Conservation (phyloP, 2,329 filamentous ascomycete species). For the Dactylonectria macrodidyma region DNA sequence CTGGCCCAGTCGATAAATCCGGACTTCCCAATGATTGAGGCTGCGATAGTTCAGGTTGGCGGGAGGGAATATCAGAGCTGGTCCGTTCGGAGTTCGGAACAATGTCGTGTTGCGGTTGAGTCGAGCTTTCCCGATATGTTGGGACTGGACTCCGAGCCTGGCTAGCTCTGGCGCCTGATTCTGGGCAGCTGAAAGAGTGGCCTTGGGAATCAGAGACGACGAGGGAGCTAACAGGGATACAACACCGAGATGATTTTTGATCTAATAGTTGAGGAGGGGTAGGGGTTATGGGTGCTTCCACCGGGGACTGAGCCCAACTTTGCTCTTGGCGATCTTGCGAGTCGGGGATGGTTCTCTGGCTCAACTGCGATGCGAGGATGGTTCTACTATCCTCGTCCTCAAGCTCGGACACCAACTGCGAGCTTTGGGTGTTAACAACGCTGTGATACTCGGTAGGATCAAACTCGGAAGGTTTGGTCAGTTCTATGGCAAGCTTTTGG, state of each 20-base stretch:
- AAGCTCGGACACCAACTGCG: conserved; percentile 50
- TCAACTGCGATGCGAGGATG: conserved; percentile 50
- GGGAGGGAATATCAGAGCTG: conserved; percentile 46
- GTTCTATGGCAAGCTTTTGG: conserved; percentile 48
- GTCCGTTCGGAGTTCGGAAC: conserved; percentile 31
- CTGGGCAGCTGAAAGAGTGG: conserved; percentile 29
- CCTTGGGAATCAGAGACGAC: conserved; percentile 45
- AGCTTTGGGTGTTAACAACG: conserved; percentile 49
- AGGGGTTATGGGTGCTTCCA: conserved; percentile 18
- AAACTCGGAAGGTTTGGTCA: conserved; percentile 51
- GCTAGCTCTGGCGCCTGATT: conserved; percentile 4
- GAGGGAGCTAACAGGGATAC: conserved; percentile 18
- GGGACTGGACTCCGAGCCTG: conserved; percentile 10
- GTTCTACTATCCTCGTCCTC: conserved; percentile 54
- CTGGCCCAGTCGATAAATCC: conserved; percentile 14
- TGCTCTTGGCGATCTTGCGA: conserved; percentile 57
- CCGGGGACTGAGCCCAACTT: conserved; percentile 37
- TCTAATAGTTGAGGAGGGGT: conserved; percentile 18
- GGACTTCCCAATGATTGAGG: conserved; percentile 8
- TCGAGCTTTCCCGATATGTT: conserved; percentile 16
- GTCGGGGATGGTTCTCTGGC: conserved; percentile 59
- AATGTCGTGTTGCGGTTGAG: conserved; percentile 28
- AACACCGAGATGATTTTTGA: conserved; percentile 21
- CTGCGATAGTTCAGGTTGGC: conserved; percentile 41
- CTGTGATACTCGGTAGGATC: conserved; percentile 55